Conservation (phyloP, 495 filamentous ascomycete genomes). For the Acidiella bohemica region DNA sequence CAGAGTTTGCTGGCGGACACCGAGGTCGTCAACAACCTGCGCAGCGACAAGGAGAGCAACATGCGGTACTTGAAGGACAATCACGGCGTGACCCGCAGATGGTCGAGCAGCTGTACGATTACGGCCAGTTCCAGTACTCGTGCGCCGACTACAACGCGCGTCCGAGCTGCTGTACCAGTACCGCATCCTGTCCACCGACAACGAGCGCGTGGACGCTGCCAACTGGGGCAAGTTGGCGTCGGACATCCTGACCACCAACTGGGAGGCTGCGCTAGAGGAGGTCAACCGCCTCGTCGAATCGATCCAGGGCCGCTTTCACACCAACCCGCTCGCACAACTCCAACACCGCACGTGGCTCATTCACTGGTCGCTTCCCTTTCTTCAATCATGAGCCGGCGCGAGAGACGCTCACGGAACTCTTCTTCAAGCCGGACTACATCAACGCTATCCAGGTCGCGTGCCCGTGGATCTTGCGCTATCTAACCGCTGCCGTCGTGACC, state of each 20-base stretch:
- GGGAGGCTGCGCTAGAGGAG: constrained; percentile 94
- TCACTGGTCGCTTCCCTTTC: constrained; percentile 96
- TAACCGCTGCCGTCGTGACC: constrained; percentile 90
- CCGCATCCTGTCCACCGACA: constrained; percentile 91
- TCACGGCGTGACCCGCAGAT: constrained; percentile 87
- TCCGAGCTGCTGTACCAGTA: constrained; percentile 88
- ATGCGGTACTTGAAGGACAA: constrained; percentile 91
- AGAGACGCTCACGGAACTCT: constrained; percentile 80
- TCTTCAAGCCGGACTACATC: constrained; percentile 93
- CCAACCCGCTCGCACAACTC: constrained; percentile 87
- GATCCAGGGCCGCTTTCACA: constrained; percentile 81
- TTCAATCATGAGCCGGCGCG: constrained; percentile 93
- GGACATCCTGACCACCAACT: constrained; percentile 84
- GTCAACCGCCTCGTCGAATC: constrained; percentile 82
- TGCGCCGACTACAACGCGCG: constrained; percentile 81
- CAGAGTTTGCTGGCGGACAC: constrained; percentile 69
- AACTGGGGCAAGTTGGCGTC: constrained; percentile 94
- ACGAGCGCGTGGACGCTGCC: constrained; percentile 85
- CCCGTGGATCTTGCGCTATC: constrained; percentile 92
- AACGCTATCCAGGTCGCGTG: constrained; percentile 98
- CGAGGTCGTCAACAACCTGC: constrained; percentile 72
- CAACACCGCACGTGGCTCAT: constrained; percentile 91
- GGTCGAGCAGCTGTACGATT: constrained; percentile 88
- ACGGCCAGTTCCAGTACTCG: constrained; percentile 89
- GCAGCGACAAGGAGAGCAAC: constrained; percentile 94